Evolutionary conservation across 805 yeast genomes (phyloP).

Genomic region (Candida glaebosa): DNA sequence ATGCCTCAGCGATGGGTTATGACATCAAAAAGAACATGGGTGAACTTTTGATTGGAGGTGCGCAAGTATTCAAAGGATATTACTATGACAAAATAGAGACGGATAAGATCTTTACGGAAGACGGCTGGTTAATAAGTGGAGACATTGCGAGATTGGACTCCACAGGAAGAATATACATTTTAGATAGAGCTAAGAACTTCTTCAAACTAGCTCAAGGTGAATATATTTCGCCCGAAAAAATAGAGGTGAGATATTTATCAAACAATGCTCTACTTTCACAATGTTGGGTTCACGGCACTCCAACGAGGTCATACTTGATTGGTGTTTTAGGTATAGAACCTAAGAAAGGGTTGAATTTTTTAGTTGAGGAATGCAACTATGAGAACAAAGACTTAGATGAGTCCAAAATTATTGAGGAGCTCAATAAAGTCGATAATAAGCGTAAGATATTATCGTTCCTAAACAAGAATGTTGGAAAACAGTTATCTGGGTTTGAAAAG

Average conservation of each 20-base stretch:
- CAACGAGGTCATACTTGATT: slow-evolving; percentile 20
- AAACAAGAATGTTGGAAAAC: slow-evolving; percentile 18
- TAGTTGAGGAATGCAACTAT: slow-evolving; percentile 12
- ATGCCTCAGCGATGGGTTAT: slow-evolving; percentile 61
- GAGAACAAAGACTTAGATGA: slow-evolving; percentile 4
- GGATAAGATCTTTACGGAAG: slow-evolving; percentile 46
- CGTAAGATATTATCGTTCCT: slow-evolving; percentile 15
- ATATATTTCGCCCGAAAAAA: slow-evolving; percentile 48
- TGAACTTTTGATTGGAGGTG: slow-evolving; percentile 54
- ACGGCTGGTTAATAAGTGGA: slow-evolving; percentile 62
- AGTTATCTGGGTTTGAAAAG: slow-evolving; percentile 32
- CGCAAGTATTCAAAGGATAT: slow-evolving; percentile 49
- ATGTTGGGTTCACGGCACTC: slow-evolving; percentile 28
- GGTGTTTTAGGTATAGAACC: slow-evolving; percentile 52
- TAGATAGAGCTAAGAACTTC: slow-evolving; percentile 46
- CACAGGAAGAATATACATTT: slow-evolving; percentile 36
- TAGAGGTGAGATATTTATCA: slow-evolving; percentile 28
- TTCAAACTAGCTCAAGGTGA: slow-evolving; percentile 41
- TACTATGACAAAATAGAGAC: slow-evolving; percentile 47
- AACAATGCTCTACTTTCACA: slow-evolving; percentile 22
- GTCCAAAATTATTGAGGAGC: slow-evolving; percentile 14
- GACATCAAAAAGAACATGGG: slow-evolving; percentile 29
- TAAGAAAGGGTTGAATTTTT: slow-evolving; percentile 19
- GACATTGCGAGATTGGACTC: slow-evolving; percentile 33
- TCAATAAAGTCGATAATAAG: slow-evolving; percentile 19